Base-by-base conservation (phyloP, 1,139 yeast genomes). In the Hemisphaericaspora lyxosophila region DNA sequence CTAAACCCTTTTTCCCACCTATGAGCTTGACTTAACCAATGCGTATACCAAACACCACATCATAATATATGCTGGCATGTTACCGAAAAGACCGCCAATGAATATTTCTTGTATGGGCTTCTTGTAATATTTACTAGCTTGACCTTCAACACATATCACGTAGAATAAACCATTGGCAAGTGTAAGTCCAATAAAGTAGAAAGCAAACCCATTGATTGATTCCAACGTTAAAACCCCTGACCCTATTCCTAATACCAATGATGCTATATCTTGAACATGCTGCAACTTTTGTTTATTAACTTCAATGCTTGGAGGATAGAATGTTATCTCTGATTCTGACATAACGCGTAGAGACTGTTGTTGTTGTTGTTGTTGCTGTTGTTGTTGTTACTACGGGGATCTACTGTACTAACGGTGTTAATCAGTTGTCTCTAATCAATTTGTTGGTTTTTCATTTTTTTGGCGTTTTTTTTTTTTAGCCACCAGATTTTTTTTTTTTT, bases 21-120 rank as follows among this genome's bases (percentile, higher is more conserved):
- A 26, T 15, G 24, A 17, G 3, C 34, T 35, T 6, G 26, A 60
- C 42, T 56, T 59, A 7, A 75, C 77, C 49, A 87, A 62, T 0
- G 92, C 94, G 60, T 78, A 82, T 33, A 83, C 77, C 54, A 87
- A 67, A 47, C 95, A 85, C 96, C 96, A 87, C 70, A 85, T 80
- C 82, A 87, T 82, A 19, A 85, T 69, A 53, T 68, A 87, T 13
- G 92, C 87, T 3, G 90, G 78, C 12, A 84, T 53, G 41, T 81
- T 81, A 27, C 81, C 64, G 13, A 77, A 63, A 5, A 85, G 45
- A 12, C 83, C 79, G 33, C 72, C 78, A 3, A 82, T 38, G 44
- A 81, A 73, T 0, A 87, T 60, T 40, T 79, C 83, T 30, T 67
- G 69, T 2, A 75, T n/a, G 0, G 89, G 85, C 27, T 58, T 67